phyloP scores from a whole-genome alignment of 2,329 filamentous ascomycete species.

The Colletotrichum godetiae region DNA sequence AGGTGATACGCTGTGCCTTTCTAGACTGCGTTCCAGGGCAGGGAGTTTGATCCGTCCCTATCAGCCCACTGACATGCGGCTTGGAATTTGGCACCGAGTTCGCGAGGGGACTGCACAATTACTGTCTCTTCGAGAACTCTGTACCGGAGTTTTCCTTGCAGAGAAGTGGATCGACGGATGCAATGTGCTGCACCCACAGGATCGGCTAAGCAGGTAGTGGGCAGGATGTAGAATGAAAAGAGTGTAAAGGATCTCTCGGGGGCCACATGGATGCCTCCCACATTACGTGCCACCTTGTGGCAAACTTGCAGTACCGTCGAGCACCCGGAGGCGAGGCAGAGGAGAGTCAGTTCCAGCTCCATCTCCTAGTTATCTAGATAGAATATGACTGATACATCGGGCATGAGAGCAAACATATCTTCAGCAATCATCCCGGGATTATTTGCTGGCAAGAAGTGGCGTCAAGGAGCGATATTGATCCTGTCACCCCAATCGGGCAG shows the following conservation, averaged over 20 bases:
- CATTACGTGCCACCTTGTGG: conserved; percentile 6
- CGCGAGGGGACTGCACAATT: not conserved
- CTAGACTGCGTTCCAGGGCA: conserved; percentile 4
- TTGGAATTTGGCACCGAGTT: not conserved
- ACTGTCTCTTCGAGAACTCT: not conserved
- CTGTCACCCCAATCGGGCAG: not conserved
- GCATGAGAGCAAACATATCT: too few species aligned
- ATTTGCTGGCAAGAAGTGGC: not conserved
- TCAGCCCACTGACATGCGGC: not conserved
- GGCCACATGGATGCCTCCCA: conserved; percentile 5
- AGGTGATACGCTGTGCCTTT: not conserved
- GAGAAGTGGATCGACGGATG: not conserved
- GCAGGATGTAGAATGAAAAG: not conserved
- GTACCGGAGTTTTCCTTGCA: not conserved
- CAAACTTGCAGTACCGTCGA: not conserved
- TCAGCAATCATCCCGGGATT: not conserved
- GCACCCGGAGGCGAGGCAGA: too few species aligned
- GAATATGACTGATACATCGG: too few species aligned
- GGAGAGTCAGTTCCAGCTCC: too few species aligned
- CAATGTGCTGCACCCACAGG: not conserved
- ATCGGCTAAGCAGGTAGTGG: not conserved
- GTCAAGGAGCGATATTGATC: not conserved
- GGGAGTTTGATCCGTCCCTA: not conserved
- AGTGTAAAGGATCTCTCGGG: not conserved
- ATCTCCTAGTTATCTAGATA: too few species aligned